These are phyloP conservation scores for Nakazawaea wyomingensis DNA, from an alignment of 805 yeast genomes.

Conservation along the genomic window DNA sequence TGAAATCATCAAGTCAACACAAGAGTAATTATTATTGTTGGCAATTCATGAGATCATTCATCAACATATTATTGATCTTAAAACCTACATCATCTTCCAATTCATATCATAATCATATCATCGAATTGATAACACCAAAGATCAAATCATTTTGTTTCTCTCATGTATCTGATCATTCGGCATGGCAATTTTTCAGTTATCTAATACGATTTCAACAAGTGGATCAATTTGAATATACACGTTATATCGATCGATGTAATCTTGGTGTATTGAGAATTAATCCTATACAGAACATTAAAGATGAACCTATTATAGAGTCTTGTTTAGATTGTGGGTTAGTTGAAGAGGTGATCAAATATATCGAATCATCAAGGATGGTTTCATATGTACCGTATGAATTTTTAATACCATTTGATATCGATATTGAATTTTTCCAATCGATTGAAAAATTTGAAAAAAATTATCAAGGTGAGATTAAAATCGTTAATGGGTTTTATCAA, in stretches of 20 bases:
- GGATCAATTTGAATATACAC: conserved; percentile 2
- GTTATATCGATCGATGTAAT: conserved; percentile 2
- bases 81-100: not conserved
- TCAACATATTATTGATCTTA: conserved; percentile 16
- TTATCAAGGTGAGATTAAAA: not conserved
- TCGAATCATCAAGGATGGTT: conserved; percentile 13
- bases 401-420: conserved; percentile 15
- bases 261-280: not conserved
- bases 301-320: not conserved
- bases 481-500: not conserved
- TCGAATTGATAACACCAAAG: conserved; percentile 1
- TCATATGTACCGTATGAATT: conserved; percentile 7
- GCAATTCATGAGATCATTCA: conserved; percentile 30
- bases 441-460: not conserved
- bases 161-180: conserved; percentile 18
- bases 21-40: conserved; percentile 46
- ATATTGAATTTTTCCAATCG: not conserved
- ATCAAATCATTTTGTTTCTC: conserved; percentile 11
- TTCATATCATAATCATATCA: not conserved
- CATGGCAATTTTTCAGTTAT: conserved; percentile 19
- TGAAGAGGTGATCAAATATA: not conserved
- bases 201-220: not conserved
- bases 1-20: conserved; percentile 33
- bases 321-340: too few species aligned
- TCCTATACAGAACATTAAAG: not conserved